Evolutionary conservation across 2,329 filamentous ascomycete species (phyloP).

Genomic region (Fusarium chlamydosporum): DNA sequence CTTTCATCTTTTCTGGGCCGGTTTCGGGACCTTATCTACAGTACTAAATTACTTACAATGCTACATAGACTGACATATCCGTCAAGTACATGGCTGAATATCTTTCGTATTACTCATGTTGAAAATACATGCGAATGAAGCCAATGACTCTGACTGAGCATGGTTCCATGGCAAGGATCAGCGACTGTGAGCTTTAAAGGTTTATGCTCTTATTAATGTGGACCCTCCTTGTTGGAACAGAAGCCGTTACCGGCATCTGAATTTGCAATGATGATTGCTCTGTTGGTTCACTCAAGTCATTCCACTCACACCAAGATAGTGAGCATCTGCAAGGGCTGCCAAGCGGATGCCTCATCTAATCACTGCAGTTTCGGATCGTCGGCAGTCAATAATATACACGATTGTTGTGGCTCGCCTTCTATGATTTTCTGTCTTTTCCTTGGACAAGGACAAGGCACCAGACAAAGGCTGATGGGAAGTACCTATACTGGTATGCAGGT

Average conservation of each 20-base stretch:
- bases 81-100: not conserved
- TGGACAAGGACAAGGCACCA: no score
- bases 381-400: no score
- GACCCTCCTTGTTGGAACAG: not conserved
- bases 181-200: not conserved
- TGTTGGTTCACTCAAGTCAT: constrained; percentile 30
- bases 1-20: constrained; percentile 19
- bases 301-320: constrained; percentile 2
- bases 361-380: no score
- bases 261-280: constrained; percentile 42
- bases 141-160: not conserved
- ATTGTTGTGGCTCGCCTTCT: no score
- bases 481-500: no score
- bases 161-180: no score
- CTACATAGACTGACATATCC: no score
- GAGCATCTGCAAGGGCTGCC: not conserved
- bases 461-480: no score
- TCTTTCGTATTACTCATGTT: not conserved
- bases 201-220: not conserved
- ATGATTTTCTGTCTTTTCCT: no score
- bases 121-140: not conserved
- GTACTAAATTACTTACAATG: not conserved
- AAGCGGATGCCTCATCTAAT: not conserved
- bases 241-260: constrained; percentile 28
- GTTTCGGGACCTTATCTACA: constrained; percentile 21